phyloP scores from a whole-genome alignment of 768 basidiomycete species.

The Boletus tomentosulus region DNA sequence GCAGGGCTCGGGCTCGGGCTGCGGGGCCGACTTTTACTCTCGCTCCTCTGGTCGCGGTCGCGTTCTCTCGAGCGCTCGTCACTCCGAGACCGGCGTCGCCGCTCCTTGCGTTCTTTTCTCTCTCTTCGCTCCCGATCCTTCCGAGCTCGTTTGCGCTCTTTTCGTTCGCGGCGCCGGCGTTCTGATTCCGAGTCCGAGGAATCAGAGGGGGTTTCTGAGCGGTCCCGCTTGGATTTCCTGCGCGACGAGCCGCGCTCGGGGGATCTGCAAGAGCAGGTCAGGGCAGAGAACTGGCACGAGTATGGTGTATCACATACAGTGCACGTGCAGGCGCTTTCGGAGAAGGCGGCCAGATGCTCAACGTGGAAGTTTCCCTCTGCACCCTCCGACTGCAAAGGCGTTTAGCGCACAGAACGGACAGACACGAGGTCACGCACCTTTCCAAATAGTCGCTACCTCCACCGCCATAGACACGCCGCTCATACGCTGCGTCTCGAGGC shows the following conservation, averaged over 20 bases:
- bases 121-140: conserved; percentile 45
- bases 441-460: conserved; percentile 56
- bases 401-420: neutral
- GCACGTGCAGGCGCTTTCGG: conserved; percentile 63
- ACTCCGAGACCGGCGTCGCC: conserved; percentile 33
- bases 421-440: conserved; percentile 41
- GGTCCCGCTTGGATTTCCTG: conserved; percentile 58
- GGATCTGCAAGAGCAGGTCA: conserved; percentile 40
- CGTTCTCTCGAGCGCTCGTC: conserved; percentile 30
- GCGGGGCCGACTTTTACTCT: conserved; percentile 33
- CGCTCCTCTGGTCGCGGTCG: conserved; percentile 26
- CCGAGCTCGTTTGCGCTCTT: conserved; percentile 54
- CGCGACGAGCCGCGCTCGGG: conserved; percentile 48
- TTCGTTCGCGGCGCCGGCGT: conserved; percentile 51
- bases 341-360: conserved; percentile 79
- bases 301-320: conserved; percentile 38
- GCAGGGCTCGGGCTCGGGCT: conserved; percentile 32
- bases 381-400: conserved; percentile 54
- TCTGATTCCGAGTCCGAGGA: conserved; percentile 53
- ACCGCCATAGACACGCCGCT: conserved; percentile 28
- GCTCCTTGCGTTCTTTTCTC: conserved; percentile 36
- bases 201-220: conserved; percentile 43
- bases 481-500: conserved; percentile 6
- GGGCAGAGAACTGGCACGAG: too few relatives aligned
- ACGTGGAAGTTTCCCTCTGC: conserved; percentile 54